Base-by-base conservation (phyloP, 2,329 filamentous ascomycete genomes). In the Bipolaris zeicola region DNA sequence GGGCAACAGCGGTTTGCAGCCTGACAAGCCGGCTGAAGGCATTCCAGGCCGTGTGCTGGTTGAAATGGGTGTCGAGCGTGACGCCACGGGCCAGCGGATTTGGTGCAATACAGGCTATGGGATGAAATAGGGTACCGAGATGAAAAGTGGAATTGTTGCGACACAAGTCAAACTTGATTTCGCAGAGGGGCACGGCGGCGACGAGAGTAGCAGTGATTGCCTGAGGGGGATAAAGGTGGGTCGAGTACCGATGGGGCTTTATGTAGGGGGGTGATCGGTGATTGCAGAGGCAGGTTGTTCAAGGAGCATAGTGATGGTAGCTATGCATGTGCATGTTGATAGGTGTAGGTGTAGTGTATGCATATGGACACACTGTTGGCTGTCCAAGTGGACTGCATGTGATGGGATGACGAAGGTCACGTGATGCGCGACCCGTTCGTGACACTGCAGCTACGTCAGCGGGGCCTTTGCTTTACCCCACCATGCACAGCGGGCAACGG, bases 351-450 rank as follows among this genome's bases (percentile, higher is more conserved):
- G 14, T 18, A 16, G 3, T 31, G 2, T 13, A 13, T 31, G 8
- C 26, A 28, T 28, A 28, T 2, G 26, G 26, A 28, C 26, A 28
- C 26, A 28, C 26, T 28, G 26, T 28, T 28, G 26, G 46, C 16
- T 31, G 52, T 26, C 11, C 13, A 24, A 37, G 33, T 45, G 26
- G n/a, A 47, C 28, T 36, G 18, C 31, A 26, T 34, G 16, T 47
- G 5, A 22, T 20, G 13, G 18, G 41, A 62, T 64, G 63, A 66
- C 39, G 53, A 55, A 50, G 57, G 57, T 60, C 62, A 65, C 60
- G 53, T 64, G 62, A 10, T 24, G 37, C 60, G 60, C 45, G 60
- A 58, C 52, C 55, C 55, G 34, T 64, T 63, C 58, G 64, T 57
- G 60, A 44, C 50, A 47, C 45, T 28, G 26, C 34, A 31, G 36